Evolutionary conservation across 371 early-diverging fungal species (phyloP), one percentile per base, ranked within the genome.

Genomic region (Syncephalastrum racemosum): DNA sequence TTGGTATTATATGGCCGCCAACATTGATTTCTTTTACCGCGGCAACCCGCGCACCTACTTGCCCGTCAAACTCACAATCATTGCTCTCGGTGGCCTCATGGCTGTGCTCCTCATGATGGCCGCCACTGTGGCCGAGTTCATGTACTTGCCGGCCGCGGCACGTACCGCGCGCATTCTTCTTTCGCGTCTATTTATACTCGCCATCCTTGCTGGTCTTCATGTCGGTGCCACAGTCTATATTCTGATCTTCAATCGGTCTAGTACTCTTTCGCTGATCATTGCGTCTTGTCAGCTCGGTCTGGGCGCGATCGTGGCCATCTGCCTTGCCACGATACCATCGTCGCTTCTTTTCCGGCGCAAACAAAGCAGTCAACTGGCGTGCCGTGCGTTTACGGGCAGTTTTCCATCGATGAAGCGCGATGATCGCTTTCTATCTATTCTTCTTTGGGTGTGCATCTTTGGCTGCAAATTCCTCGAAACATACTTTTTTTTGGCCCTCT

Each of bases 1-100:
- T 67, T 92, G 88, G 80, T 92, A 91, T 70, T 90, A 89, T 65
- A 89, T 88, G 65, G 80, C 89, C 51, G 86, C 84, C 58, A 87
- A 85, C 50, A 79, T 85, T 14, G 81, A 85, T 41, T 91, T 90
- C 63, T 42, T 91, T 24, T 89, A 90, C 58, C 16, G 59, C 4
- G 59, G 53, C 44, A 53, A 47, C 18, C 54, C 53, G 16, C 57
- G 48, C 5, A 19, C 45, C 3, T 74, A 75, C 20, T 60, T 67
- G 7, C 83, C 85, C 0, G 81, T 82, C 23, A 81, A 78, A 25
- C 70, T 75, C 39, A 85, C 90, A 5, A 71, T 90, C 7, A 70
- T 87, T 22, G 91, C 84, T 1, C 69, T 89, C 1, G 92, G 91
- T 45, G 92, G 92, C 8, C 82, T 87, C 3, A 74, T 90, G 6